These are phyloP conservation scores for Cryoendolithus antarcticus DNA, from an alignment of 2,329 filamentous ascomycete species.

Conservation along the genomic window DNA sequence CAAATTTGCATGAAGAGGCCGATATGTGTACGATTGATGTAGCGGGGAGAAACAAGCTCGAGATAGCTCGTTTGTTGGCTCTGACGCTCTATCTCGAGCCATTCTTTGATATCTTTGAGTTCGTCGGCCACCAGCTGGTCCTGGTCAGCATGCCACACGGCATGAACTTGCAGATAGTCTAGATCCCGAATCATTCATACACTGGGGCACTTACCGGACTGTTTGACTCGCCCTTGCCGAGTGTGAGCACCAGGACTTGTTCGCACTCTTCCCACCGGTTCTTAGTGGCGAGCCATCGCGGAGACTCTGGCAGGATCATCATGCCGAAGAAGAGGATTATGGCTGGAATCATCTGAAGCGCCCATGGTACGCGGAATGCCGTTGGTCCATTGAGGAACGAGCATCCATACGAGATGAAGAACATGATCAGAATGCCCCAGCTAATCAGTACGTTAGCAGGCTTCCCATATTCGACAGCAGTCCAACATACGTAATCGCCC, in stretches of 20 bases:
- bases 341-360: conserved; percentile 39
- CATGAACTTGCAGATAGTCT: too few relatives aligned
- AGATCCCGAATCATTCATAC: conserved; percentile 8
- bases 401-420: conserved; percentile 53
- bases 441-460: conserved; percentile 38
- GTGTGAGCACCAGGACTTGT: conserved; percentile 48
- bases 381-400: conserved; percentile 46
- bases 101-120: conserved; percentile 57
- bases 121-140: conserved; percentile 50
- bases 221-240: conserved; percentile 36
- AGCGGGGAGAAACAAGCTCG: conserved; percentile 60
- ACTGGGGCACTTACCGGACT: conserved; percentile 9
- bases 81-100: conserved; percentile 55
- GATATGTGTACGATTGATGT: conserved; percentile 58
- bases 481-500: conserved; percentile 35
- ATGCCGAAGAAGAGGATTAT: conserved; percentile 34
- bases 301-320: conserved; percentile 53
- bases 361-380: conserved; percentile 40
- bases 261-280: conserved; percentile 52
- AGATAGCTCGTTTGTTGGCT: conserved; percentile 58
- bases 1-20: conserved; percentile 64
- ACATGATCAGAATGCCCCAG: conserved; percentile 53
- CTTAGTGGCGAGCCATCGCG: conserved; percentile 52
- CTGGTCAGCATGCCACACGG: too few relatives aligned
- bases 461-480: conserved; percentile 48